A percentile compares a stretch with the other conserved stretches of the same genome.
These are phyloP conservation scores for Penicillium psychrofluorescens DNA, from an alignment of 495 filamentous ascomycete species.

Conservation along the genomic window DNA sequence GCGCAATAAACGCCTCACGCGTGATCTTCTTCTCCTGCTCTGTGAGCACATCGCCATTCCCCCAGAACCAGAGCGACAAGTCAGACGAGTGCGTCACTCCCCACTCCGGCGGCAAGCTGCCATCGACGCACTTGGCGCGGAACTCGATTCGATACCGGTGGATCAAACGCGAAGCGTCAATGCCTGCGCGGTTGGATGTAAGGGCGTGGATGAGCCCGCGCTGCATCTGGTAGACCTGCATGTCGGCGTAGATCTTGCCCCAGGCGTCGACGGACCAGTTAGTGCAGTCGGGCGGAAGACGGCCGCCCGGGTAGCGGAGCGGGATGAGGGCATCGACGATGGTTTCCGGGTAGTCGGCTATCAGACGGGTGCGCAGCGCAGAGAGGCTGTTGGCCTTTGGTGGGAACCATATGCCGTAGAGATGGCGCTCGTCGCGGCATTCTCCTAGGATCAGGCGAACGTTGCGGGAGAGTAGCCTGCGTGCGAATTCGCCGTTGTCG, in stretches of 20 bases:
- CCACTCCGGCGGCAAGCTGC: conserved; percentile 36
- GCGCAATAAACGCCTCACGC: conserved; percentile 29
- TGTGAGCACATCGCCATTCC: conserved; percentile 34
- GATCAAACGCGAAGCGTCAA: conserved; percentile 21
- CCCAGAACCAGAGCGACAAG: conserved; percentile 52
- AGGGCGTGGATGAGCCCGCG: conserved; percentile 31
- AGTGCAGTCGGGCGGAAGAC: conserved; percentile 18
- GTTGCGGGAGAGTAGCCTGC: conserved; percentile 29
- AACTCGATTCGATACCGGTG: conserved; percentile 46
- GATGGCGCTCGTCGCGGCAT: conserved; percentile 45
- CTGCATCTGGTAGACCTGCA: conserved; percentile 46
- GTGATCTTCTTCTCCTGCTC: conserved; percentile 36
- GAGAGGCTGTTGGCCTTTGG: conserved; percentile 27
- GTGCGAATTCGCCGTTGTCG: conserved; percentile 41
- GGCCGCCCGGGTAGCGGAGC: conserved; percentile 33
- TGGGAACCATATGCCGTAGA: conserved; percentile 41
- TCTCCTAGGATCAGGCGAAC: conserved; percentile 49
- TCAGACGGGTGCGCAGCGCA: conserved; percentile 36
- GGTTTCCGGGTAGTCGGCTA: conserved; percentile 44
- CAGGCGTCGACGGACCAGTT: conserved; percentile 41
- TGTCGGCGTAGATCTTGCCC: conserved; percentile 49
- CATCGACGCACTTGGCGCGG: conserved; percentile 36
- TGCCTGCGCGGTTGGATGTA: conserved; percentile 12
- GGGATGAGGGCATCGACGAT: conserved; percentile 34
- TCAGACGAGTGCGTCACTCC: conserved; percentile 53